A percentile compares a stretch with the other conserved stretches of the same genome.
phyloP scores from a whole-genome alignment of 257 asterid species.

The Primulina eburnea region DNA sequence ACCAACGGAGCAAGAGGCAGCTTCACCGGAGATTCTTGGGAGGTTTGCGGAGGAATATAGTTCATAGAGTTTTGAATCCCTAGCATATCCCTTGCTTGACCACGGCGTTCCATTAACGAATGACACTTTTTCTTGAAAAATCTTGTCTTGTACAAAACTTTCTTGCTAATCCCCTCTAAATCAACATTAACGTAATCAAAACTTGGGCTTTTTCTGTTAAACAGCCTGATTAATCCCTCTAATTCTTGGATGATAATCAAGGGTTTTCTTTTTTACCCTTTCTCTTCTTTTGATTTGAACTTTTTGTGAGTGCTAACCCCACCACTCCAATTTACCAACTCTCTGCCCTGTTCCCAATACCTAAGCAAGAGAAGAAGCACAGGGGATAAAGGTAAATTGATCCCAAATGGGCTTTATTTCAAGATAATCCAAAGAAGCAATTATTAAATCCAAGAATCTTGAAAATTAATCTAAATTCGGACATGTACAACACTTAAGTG shows the following conservation, averaged over 20 bases:
- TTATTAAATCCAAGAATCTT: constrained; percentile 8
- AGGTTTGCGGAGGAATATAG: constrained; percentile 28
- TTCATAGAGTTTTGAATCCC: constrained; percentile 27
- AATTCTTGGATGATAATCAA: constrained; percentile 27
- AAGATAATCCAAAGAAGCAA: not conserved
- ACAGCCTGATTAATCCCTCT: constrained; percentile 8
- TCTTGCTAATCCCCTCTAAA: not conserved
- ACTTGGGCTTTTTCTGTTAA: not conserved
- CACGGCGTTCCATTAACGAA: constrained; percentile 49
- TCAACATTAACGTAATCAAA: not conserved
- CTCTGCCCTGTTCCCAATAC: constrained; percentile 33
- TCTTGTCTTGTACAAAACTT: not conserved
- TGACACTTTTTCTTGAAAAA: not conserved
- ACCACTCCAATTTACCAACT: constrained; percentile 26
- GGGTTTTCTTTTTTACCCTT: not conserved
- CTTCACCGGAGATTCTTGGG: constrained; percentile 36
- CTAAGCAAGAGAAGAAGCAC: constrained; percentile 11
- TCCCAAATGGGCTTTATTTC: constrained; percentile 14
- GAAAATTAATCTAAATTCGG: constrained; percentile 7
- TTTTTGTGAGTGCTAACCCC: constrained; percentile 37
- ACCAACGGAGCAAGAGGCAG: constrained; percentile 43
- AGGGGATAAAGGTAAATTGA: not conserved
- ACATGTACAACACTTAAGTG: not conserved
- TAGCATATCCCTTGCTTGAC: constrained; percentile 30
- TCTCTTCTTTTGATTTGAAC: constrained; percentile 27